Evolutionary conservation across 2,329 filamentous ascomycete species (phyloP).

Genomic region (Cladophialophora immunda): DNA sequence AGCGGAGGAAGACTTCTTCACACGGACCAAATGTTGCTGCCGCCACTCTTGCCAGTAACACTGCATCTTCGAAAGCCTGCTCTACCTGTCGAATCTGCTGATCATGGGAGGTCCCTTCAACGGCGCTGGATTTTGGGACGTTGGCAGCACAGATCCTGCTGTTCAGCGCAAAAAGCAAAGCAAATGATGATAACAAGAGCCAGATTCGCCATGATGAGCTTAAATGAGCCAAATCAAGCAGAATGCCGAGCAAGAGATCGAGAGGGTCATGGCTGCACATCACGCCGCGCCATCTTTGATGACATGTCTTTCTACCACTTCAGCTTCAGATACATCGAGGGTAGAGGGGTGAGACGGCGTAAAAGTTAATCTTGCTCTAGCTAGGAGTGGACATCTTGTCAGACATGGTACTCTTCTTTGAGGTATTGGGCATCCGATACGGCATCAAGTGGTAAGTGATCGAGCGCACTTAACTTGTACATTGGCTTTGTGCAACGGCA

Average conservation of each 20-base stretch:
- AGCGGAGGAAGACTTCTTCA: slow-evolving; percentile 18
- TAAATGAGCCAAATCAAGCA: neutral
- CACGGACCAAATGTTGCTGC: slow-evolving; percentile 15
- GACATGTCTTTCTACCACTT: neutral
- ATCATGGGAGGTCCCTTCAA: neutral
- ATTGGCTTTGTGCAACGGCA: neutral
- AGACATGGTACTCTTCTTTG: too few species aligned
- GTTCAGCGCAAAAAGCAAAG: neutral
- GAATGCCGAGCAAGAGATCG: neutral
- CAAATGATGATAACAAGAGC: neutral
- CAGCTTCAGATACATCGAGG: neutral
- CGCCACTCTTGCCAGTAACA: slow-evolving; percentile 17
- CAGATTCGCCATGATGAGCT: neutral
- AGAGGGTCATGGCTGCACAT: neutral
- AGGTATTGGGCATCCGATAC: too few species aligned
- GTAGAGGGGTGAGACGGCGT: neutral
- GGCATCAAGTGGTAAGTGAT: neutral
- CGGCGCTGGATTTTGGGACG: neutral
- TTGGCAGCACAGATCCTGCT: neutral
- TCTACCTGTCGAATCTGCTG: slow-evolving; percentile 4
- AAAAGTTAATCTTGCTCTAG: neutral
- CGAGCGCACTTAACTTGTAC: neutral
- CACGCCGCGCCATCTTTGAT: neutral
- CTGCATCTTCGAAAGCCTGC: slow-evolving; percentile 23
- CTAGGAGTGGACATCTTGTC: too few species aligned